These are phyloP conservation scores for Hirschioporus abietinus DNA, from an alignment of 768 basidiomycete species.

Conservation along the genomic window DNA sequence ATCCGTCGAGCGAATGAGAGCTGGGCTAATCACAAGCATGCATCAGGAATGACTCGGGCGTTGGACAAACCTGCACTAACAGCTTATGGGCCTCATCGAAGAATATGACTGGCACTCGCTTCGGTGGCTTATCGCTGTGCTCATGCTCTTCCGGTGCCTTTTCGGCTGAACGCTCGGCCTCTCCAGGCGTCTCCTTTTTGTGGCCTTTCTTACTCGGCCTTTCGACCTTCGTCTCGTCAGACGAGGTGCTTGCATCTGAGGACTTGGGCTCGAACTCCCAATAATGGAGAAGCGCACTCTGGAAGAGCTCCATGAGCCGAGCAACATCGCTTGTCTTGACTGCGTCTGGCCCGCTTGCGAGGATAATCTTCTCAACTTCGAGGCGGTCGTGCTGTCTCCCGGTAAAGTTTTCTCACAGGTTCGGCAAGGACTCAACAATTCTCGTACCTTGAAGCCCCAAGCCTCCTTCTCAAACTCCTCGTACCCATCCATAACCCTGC, in stretches of 20 bases:
- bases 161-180: background rate
- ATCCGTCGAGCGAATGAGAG: conserved; percentile 69
- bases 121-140: conserved; percentile 34
- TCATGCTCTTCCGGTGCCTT: conserved; percentile 7
- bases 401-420: conserved; percentile 9
- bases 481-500: conserved; percentile 53
- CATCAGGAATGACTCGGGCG: conserved; percentile 5
- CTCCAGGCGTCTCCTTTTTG: background rate
- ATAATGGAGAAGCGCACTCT: conserved; percentile 69
- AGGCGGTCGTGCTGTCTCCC: conserved; percentile 66
- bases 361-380: conserved; percentile 54
- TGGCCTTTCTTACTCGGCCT: conserved; percentile 17
- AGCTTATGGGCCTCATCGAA: conserved; percentile 85
- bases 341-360: conserved; percentile 37
- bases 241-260: conserved; percentile 15
- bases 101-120: conserved; percentile 77
- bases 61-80: conserved; percentile 31
- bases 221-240: conserved; percentile 39
- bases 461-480: conserved; percentile 70
- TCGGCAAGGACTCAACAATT: background rate
- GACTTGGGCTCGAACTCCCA: conserved; percentile 54
- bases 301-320: conserved; percentile 80
- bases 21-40: conserved; percentile 39
- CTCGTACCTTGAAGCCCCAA: conserved; percentile 69
- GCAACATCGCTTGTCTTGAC: conserved; percentile 78